These are phyloP conservation scores for Quercus lobata DNA, from an alignment of 331 rosid genomes.

Conservation along the genomic window DNA sequence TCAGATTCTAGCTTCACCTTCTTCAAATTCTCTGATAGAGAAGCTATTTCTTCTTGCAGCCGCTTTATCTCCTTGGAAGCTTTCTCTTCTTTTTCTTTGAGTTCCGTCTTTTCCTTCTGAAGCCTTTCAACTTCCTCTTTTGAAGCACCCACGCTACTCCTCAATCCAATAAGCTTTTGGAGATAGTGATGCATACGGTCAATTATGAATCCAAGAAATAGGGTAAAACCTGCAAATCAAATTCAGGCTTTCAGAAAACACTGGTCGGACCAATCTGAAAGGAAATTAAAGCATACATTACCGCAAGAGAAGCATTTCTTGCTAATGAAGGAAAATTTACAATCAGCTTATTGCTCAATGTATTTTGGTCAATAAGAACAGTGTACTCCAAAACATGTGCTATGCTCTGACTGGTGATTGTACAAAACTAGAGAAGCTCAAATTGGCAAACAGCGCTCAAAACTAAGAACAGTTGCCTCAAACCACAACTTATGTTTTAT, in stretches of 20 bases:
- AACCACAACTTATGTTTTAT: background rate
- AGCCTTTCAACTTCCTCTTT: constrained; percentile 74
- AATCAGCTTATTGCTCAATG: background rate
- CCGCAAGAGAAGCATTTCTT: background rate
- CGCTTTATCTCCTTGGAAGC: constrained; percentile 54
- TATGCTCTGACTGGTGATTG: background rate
- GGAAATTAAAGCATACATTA: background rate
- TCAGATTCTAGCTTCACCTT: constrained; percentile 58
- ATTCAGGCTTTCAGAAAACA: constrained; percentile 12
- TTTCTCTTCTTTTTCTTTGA: constrained; percentile 65
- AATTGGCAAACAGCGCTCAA: background rate
- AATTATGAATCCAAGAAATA: constrained; percentile 81
- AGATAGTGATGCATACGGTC: constrained; percentile 78
- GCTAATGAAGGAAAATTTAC: background rate
- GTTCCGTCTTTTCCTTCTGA: constrained; percentile 43
- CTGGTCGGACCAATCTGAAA: background rate
- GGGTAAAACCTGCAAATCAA: constrained; percentile 67
- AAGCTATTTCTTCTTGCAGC: constrained; percentile 46
- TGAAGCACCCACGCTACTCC: constrained; percentile 47
- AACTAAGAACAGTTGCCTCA: background rate
- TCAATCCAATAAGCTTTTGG: constrained; percentile 52
- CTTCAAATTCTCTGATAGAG: constrained; percentile 49
- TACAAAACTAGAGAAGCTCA: background rate
- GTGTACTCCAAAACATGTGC: background rate
- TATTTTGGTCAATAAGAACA: background rate